Conservation (phyloP, 2,329 filamentous ascomycete genomes). For the Fusarium mangiferae region DNA sequence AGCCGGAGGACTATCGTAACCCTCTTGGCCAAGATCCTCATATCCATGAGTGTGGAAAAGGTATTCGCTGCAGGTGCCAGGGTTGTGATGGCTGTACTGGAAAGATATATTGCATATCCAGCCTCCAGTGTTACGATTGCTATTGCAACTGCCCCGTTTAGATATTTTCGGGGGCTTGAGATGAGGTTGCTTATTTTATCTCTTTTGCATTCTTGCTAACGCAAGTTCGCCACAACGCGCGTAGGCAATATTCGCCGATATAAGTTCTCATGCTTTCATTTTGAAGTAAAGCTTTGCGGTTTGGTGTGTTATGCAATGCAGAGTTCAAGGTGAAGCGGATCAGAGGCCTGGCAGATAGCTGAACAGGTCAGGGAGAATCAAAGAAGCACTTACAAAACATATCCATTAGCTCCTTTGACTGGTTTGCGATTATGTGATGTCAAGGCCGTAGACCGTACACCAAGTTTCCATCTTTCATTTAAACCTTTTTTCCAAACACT, state of each 20-base stretch:
- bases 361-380: accelerated
- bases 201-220: accelerated
- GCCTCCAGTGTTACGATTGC: conserved; percentile 4
- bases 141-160: conserved; percentile 2
- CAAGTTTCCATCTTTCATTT: not conserved
- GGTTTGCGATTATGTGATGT: no score
- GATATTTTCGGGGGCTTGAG: accelerated
- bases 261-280: not conserved
- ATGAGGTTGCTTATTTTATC: accelerated
- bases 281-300: no score
- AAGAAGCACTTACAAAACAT: accelerated
- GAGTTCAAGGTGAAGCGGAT: not conserved
- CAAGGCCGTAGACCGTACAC: not conserved
- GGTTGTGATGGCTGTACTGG: not conserved
- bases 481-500: no score
- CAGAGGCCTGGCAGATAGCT: no score
- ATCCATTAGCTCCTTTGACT: accelerated
- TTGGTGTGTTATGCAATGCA: no score
- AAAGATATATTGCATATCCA: conserved; percentile 1
- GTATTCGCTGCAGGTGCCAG: not conserved
- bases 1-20: not conserved
- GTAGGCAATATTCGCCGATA: no score
- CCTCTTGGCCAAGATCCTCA: accelerated
- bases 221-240: not conserved
- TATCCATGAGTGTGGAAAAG: not conserved